A percentile compares a stretch with the other conserved stretches of the same genome.
Conservation (phyloP, 2,329 filamentous ascomycete genomes). For the Colletotrichum australisinense region DNA sequence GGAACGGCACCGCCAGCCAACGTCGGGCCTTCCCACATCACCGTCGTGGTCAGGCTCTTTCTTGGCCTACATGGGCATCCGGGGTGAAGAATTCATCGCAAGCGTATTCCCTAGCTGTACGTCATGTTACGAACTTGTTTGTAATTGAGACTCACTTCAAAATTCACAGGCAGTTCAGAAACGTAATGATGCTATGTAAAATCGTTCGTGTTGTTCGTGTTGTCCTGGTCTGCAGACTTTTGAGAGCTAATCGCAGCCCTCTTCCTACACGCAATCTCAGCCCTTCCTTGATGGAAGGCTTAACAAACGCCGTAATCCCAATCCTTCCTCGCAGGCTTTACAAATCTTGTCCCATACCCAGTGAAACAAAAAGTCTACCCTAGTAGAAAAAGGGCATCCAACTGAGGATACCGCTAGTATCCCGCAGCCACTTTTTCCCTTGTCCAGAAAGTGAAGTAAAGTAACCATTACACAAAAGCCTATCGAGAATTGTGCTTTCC, state of each 20-base stretch:
- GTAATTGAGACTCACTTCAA: neutral
- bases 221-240: conserved; percentile 22
- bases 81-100: neutral
- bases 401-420: conserved; percentile 1
- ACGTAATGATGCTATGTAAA: neutral
- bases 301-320: conserved; percentile 11
- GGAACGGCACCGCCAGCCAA: conserved; percentile 13
- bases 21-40: conserved; percentile 12
- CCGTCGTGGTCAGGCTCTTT: conserved; percentile 5
- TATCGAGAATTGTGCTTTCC: conserved; percentile 32
- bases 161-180: neutral
- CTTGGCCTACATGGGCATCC: conserved; percentile 12
- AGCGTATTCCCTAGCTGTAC: neutral
- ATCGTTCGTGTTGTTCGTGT: conserved; percentile 4
- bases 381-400: neutral
- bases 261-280: conserved; percentile 8
- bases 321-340: neutral
- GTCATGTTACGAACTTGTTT: too few species aligned
- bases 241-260: neutral
- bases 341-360: neutral
- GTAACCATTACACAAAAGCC: conserved; percentile 33
- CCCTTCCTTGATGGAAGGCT: conserved; percentile 22
- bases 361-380: conserved; percentile 13
- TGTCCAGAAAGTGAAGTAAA: conserved; percentile 28
- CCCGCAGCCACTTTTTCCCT: neutral